Conservation (phyloP, 208 protist genomes). For the Leishmania martiniquensis region DNA sequence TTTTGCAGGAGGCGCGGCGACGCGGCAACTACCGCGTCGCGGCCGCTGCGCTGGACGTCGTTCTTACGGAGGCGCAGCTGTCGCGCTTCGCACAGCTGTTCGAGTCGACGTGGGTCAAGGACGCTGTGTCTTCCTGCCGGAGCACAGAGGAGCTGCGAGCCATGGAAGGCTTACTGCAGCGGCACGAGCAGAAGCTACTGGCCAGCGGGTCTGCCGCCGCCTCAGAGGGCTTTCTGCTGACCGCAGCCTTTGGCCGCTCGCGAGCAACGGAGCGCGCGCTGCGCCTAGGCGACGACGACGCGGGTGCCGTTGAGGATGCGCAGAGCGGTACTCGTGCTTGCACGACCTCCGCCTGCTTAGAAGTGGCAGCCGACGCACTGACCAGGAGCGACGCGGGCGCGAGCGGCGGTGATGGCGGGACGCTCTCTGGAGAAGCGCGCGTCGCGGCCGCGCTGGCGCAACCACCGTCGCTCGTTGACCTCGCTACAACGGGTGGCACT, state of each 20-base stretch:
- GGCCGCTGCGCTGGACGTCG: slow-evolving; percentile 45
- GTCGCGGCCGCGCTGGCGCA: slow-evolving; percentile 29
- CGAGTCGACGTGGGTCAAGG: slow-evolving; percentile 69
- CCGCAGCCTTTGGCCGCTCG: slow-evolving; percentile 25
- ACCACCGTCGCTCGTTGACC: slow-evolving; percentile 12
- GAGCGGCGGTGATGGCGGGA: neutral
- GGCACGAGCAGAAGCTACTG: slow-evolving; percentile 24
- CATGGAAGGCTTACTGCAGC: slow-evolving; percentile 43
- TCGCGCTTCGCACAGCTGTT: slow-evolving; percentile 27
- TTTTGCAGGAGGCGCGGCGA: slow-evolving; percentile 75
- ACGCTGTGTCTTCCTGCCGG: slow-evolving; percentile 60
- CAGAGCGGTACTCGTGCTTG: neutral
- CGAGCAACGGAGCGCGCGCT: slow-evolving; percentile 13
- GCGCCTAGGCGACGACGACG: slow-evolving; percentile 21
- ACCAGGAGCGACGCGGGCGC: neutral
- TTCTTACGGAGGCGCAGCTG: slow-evolving; percentile 26
- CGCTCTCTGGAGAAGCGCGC: neutral
- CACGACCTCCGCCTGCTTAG: neutral
- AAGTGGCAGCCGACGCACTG: neutral
- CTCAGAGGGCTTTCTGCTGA: slow-evolving; percentile 23
- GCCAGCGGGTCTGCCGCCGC: slow-evolving; percentile 13
- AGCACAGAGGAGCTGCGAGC: slow-evolving; percentile 45
- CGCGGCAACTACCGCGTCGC: slow-evolving; percentile 43
- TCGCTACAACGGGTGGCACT: slow-evolving; percentile 12
- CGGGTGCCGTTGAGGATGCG: neutral